These are phyloP conservation scores for Lignosus rhinocerotis DNA, from an alignment of 1,284 basidiomycete genomes.

Conservation along the genomic window DNA sequence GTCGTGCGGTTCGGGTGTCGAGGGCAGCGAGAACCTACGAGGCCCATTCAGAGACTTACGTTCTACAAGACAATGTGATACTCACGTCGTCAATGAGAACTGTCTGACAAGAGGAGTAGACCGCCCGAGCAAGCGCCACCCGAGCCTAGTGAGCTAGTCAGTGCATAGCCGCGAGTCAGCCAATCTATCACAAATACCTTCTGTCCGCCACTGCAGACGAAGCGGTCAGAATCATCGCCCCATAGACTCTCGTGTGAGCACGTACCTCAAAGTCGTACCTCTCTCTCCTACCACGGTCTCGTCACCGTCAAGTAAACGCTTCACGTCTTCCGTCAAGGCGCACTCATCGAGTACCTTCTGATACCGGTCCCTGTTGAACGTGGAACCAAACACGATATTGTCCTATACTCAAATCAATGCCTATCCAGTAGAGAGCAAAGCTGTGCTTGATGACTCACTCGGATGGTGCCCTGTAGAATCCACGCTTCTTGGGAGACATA, in stretches of 20 bases:
- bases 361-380: slow-evolving; percentile 43
- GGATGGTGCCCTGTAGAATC: slow-evolving; percentile 56
- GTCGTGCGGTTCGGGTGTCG: slow-evolving; percentile 67
- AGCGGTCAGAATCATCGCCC: not conserved
- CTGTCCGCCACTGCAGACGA: slow-evolving; percentile 56
- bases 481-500: slow-evolving; percentile 78
- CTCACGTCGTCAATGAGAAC: slow-evolving; percentile 66
- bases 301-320: slow-evolving; percentile 21
- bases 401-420: slow-evolving; percentile 26
- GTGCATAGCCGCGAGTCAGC: too few relatives aligned
- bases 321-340: slow-evolving; percentile 29
- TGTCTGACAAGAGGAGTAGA: slow-evolving; percentile 63
- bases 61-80: not conserved
- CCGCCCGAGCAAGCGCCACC: slow-evolving; percentile 71
- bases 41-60: not conserved
- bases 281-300: slow-evolving; percentile 10
- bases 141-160: slow-evolving; percentile 42
- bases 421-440: not conserved
- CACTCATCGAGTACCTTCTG: slow-evolving; percentile 35
- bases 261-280: slow-evolving; percentile 61
- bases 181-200: slow-evolving; percentile 45
- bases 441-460: slow-evolving; percentile 24
- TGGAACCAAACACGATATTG: slow-evolving; percentile 44
- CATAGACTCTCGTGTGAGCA: not conserved
- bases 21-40: slow-evolving; percentile 43